Conservation (phyloP, 306 rosid species). For the Dryas octopetala region DNA sequence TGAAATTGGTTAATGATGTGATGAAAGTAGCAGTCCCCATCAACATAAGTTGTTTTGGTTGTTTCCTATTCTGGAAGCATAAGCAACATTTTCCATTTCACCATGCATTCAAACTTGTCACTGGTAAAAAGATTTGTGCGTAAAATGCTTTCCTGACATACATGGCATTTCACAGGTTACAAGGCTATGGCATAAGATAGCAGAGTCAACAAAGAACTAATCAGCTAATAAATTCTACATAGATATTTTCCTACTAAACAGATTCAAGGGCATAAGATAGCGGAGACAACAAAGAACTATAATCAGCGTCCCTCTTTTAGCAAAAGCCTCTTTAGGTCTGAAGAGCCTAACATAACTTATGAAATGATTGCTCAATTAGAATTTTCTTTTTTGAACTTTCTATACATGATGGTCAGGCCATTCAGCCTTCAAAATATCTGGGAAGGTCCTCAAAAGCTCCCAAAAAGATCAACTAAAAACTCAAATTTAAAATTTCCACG, state of each 20-base stretch:
- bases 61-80: not conserved
- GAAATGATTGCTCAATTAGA: not conserved
- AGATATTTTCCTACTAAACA: not conserved
- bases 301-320: not conserved
- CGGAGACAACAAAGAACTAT: not conserved
- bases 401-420: constrained; percentile 4
- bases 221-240: not conserved
- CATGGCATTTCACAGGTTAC: no score
- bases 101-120: not conserved
- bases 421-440: not conserved
- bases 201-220: not conserved
- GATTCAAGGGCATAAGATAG: not conserved
- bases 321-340: not conserved
- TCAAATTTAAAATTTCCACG: not conserved
- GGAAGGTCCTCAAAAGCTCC: not conserved
- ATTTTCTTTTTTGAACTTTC: not conserved
- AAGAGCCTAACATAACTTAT: not conserved
- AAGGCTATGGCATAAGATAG: not conserved
- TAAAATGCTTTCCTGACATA: not conserved
- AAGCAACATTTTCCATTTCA: constrained; percentile 8
- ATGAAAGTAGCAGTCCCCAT: not conserved
- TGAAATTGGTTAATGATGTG: not conserved
- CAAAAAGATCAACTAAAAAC: not conserved
- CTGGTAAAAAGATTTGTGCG: not conserved
- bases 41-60: not conserved